Evolutionary conservation across 2,329 filamentous ascomycete species (phyloP), one percentile per base, ranked within the genome.

Genomic region (Cladorrhinum sp.): DNA sequence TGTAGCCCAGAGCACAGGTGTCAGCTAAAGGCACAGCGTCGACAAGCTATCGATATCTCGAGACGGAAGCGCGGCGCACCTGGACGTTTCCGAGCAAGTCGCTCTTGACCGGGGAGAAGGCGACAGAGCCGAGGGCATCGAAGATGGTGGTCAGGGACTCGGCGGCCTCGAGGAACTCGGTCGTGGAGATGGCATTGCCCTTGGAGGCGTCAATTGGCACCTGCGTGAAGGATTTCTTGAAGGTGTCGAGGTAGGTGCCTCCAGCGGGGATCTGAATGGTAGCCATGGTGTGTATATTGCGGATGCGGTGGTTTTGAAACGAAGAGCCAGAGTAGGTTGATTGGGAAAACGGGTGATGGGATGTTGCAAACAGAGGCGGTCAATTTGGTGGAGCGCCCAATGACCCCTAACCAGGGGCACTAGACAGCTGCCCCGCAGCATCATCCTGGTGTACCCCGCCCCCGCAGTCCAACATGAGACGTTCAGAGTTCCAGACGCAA

Each of bases 21-120:
- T 59, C 14, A 64, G 62, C 14, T 16, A n/a, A n/a, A 21, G 16
- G 23, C 33, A 14, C 20, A 23, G 33, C n/a, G 36, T 49, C 30
- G 3, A 16, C 14, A 42, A 48, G 12, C 24, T 8, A 24, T 26
- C 42, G 49, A n/a, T n/a, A n/a, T n/a, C n/a, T n/a, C n/a, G n/a
- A n/a, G n/a, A n/a, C n/a, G n/a, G n/a, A 12, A 46, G 10, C 6
- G 8, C 10, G 30, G 68, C 73, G 65, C 75, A 95, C 92, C 85
- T 92, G 93, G 79, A 98, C 85, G 79, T 99, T 99, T 74, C 91
- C 91, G 54, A 86, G 76, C 80, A 99, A 90, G 77, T 99, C 95
- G 68, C 79, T 89, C 84, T 96, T 97, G 73, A 98, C 94, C 24
- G 91, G 90, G 58, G 82, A 86, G 79, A 99, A 98, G 66, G 93